Base-by-base conservation (phyloP, 2,329 filamentous ascomycete genomes). In the Cladosporium oxysporum region DNA sequence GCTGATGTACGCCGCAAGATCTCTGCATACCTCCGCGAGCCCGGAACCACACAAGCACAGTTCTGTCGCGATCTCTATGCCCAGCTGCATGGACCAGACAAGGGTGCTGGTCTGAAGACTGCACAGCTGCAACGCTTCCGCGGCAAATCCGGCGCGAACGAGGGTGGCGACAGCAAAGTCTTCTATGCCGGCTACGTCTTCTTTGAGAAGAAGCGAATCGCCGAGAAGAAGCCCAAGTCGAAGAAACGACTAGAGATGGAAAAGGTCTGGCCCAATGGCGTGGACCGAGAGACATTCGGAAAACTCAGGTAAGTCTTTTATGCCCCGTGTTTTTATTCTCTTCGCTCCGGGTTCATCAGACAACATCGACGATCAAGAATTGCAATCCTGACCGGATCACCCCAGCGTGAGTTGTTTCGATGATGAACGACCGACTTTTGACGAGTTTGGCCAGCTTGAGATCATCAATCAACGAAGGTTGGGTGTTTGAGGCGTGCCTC, bases 1-100 rank as follows among this genome's bases (percentile, higher is more conserved):
- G 83, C 88, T 69, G 84, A 85, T 60, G 73, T 88, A 16, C 82
- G 86, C 57, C 81, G 79, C 72, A 88, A 88, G 77, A 87, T 88
- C 70, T 79, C 79, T 29, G 80, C 80, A 0, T 76, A 84, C 66
- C 77, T 88, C 11, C 72, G 75, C 12, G 79, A 81, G 57, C 77
- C 81, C 0, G 77, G 77, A 52, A 76, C 86, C 60, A 86, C 82
- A 0, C 81, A 85, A 71, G 83, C 85, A 0, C 78, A 76, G 12
- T 85, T 88, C 71, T 77, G 57, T 7, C 35, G 84, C 41, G 79
- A 82, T 53, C 77, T 87, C 28, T 77, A 78, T 35, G 81, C 80
- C 53, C 78, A 79, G 18, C 79, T 79, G 52, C 71, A 76, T 52
- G 70, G 74, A 2, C 73, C 65, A 5, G 69, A 63, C 37, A 79